phyloP scores from a whole-genome alignment of 345 rosid species.

The Brassica carinata region DNA sequence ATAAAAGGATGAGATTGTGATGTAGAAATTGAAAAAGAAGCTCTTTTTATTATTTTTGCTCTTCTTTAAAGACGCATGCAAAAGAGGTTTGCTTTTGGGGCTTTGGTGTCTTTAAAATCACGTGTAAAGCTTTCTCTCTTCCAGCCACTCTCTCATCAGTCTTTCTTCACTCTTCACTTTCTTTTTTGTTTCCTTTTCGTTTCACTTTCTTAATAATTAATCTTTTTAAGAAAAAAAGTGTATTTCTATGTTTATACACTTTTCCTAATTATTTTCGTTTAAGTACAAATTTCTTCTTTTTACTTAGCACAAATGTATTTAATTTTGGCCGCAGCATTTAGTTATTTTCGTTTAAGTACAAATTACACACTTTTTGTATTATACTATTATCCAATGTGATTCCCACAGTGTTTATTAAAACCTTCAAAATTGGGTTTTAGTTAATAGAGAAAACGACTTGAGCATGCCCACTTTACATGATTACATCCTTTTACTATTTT shows the following conservation, averaged over 20 bases:
- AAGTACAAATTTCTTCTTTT: slow-evolving; percentile 41
- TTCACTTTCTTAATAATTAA: slow-evolving; percentile 8
- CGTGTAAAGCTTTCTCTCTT: slow-evolving; percentile 64
- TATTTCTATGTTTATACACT: slow-evolving; percentile 11
- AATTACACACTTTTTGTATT: not conserved
- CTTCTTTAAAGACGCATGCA: slow-evolving; percentile 94
- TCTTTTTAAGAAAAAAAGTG: not conserved
- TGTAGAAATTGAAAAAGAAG: not conserved
- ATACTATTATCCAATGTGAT: not conserved
- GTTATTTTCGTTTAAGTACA: too few relatives aligned
- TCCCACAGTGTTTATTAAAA: not conserved
- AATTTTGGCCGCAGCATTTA: not conserved
- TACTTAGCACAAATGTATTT: slow-evolving; percentile 13
- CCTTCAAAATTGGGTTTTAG: not conserved
- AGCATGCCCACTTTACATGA: slow-evolving; percentile 33
- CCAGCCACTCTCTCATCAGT: slow-evolving; percentile 30
- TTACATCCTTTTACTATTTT: slow-evolving; percentile 33
- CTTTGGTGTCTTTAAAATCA: slow-evolving; percentile 70
- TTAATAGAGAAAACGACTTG: slow-evolving; percentile 37
- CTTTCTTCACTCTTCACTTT: slow-evolving; percentile 24
- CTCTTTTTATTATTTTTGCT: slow-evolving; percentile 7
- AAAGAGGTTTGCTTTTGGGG: slow-evolving; percentile 66
- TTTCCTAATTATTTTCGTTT: slow-evolving; percentile 24
- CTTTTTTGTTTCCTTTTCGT: not conserved
- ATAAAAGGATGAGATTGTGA: slow-evolving; percentile 31